Conservation (phyloP, 1,284 basidiomycete genomes). For the Trichosporon ovoides region DNA sequence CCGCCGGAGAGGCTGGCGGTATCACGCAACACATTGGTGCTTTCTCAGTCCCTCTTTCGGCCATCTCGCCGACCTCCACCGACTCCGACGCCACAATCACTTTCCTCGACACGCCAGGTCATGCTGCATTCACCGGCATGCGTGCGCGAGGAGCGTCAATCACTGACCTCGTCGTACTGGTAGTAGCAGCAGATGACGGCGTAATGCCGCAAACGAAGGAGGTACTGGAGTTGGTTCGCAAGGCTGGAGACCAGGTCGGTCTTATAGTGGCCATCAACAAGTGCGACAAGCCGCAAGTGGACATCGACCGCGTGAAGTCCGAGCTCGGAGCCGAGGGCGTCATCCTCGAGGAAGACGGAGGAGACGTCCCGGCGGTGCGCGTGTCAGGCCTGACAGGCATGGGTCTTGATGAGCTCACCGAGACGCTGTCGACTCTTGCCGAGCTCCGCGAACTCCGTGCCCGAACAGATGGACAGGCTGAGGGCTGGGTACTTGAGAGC, state of each 20-base stretch:
- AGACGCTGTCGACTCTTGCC: conserved; percentile 82
- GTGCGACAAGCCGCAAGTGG: conserved; percentile 76
- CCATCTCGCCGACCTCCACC: conserved; percentile 34
- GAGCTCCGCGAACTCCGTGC: conserved; percentile 90
- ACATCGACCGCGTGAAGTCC: conserved; percentile 70
- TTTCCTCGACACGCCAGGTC: conserved; percentile 96
- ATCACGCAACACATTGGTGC: conserved; percentile 99
- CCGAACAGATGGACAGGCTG: conserved; percentile 65
- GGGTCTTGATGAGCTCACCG: conserved; percentile 79
- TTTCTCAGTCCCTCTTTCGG: conserved; percentile 79
- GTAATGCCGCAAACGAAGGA: conserved; percentile 98
- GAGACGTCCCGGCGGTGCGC: conserved; percentile 83
- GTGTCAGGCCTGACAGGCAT: conserved; percentile 84
- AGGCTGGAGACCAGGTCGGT: conserved; percentile 60
- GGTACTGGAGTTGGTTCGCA: conserved; percentile 76
- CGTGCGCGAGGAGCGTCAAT: conserved; percentile 86
- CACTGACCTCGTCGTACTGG: conserved; percentile 93
- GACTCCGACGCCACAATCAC: conserved; percentile 62
- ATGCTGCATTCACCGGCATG: conserved; percentile 98
- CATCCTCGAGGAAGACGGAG: conserved; percentile 82
- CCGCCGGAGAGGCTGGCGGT: conserved; percentile 90
- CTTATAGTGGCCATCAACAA: conserved; percentile 92
- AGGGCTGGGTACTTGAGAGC: conserved; percentile 87
- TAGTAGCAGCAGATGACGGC: conserved; percentile 97
- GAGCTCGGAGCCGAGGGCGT: conserved; percentile 75